Base-by-base conservation (phyloP, 75 land plant species). In the Picea glauca region DNA sequence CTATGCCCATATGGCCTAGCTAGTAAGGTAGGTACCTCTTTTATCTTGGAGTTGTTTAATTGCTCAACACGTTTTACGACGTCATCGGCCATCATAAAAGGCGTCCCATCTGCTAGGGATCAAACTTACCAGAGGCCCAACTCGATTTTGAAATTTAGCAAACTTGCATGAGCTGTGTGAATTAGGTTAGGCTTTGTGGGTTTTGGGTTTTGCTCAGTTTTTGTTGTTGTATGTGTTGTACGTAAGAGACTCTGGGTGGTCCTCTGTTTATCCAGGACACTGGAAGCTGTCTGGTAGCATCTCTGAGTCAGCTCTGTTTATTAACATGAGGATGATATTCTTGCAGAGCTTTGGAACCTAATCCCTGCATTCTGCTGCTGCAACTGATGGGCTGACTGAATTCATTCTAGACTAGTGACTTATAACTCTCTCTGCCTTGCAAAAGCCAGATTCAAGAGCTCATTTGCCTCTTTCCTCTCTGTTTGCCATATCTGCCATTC, bases 51-150 rank as follows among this genome's bases (percentile, higher is more conserved):
- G 56, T 50, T 50, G 56, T 50, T 50, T 50, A 73, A 73, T 50
- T 73, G 74, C 11, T 8, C 54, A 73, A 73, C 75, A 73, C 75
- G 75, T 46, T 73, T 73, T 50, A 38, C 57, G 15, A 50, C 75
- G 58, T 73, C 75, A 73, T 14, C 75, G 15, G 58, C n/a, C 21
- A 50, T 73, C 58, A 73, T 73, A 73, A n/a, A 73, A 73, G 43
- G 75, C 56, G 70, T 66, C 7, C 35, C 5, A 32, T 66, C 17
- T 66, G 70, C 18, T 17, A 15, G 32, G 12, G 70, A 66, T 66
- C 70, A 13, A 35, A 15, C 9, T 66, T 66, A 33, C 18, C 18
- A 31, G 32, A 33, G 17, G 2, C 65, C 65, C 9, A 23, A 4
- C 9, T 6, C 9, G 1, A 21, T 6, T n/a, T n/a, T 18, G n/a